These are phyloP conservation scores for Leucaena leucocephala DNA, from an alignment of 306 rosid genomes.

Conservation along the genomic window DNA sequence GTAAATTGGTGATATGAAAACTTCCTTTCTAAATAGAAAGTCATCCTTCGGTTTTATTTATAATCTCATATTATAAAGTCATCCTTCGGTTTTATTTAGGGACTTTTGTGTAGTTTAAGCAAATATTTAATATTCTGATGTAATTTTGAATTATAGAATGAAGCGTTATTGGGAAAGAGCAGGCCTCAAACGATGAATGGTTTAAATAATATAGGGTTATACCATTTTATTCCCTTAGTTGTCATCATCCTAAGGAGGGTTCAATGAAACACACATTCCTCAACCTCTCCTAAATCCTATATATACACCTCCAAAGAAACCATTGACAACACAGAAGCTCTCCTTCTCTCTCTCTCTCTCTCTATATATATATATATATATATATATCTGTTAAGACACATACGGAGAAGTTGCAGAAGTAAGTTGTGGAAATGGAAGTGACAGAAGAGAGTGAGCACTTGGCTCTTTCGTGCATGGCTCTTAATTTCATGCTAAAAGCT, in stretches of 20 bases:
- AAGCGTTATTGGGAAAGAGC: neutral
- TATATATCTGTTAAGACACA: neutral
- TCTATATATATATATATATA: too few relatives aligned
- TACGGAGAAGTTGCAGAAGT: neutral
- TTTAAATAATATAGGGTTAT: too few relatives aligned
- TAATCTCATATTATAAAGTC: too few relatives aligned
- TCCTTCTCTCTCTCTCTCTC: too few relatives aligned
- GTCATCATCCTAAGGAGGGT: neutral
- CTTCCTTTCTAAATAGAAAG: too few relatives aligned
- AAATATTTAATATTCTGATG: too few relatives aligned
- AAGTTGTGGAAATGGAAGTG: conserved; percentile 34
- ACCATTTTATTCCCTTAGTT: neutral
- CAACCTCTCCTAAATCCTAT: neutral
- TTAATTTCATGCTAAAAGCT: conserved; percentile 43
- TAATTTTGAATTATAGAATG: neutral
- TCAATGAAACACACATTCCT: neutral
- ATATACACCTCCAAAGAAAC: neutral
- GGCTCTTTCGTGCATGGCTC: conserved; percentile 43
- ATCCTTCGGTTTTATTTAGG: too few relatives aligned
- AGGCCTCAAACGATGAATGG: too few relatives aligned
- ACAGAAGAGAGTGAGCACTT: conserved; percentile 71
- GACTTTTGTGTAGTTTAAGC: too few relatives aligned
- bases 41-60: too few relatives aligned
- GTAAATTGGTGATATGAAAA: too few relatives aligned
- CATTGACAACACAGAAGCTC: neutral